Conservation (phyloP, 768 basidiomycete species). For the Termitomyces sp. region DNA sequence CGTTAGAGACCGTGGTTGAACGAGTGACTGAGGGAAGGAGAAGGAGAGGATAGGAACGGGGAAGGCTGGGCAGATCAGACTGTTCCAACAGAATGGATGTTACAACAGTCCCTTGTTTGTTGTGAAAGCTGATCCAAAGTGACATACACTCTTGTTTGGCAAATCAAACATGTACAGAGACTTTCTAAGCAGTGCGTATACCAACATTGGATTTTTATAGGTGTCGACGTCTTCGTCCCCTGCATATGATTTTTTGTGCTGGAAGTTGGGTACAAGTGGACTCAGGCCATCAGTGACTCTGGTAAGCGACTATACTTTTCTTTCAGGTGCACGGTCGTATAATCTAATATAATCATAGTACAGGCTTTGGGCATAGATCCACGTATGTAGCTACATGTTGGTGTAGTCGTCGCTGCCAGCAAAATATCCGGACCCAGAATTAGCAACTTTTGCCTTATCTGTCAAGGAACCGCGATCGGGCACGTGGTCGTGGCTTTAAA, state of each 20-base stretch:
- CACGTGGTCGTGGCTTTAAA: conserved; percentile 7
- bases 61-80: neutral
- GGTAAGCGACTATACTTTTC: neutral
- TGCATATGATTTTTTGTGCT: neutral
- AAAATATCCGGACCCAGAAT: neutral
- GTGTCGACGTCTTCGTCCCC: too few species aligned
- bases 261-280: too few species aligned
- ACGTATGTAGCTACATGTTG: too few species aligned
- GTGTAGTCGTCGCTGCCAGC: neutral
- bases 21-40: conserved; percentile 14
- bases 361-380: neutral
- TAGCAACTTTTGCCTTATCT: conserved; percentile 1
- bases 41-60: conserved; percentile 13
- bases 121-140: conserved; percentile 10
- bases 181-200: neutral
- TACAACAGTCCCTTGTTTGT: conserved; percentile 17
- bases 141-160: neutral
- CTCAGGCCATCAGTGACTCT: neutral
- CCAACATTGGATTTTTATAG: neutral
- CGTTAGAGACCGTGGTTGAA: conserved; percentile 15
- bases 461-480: conserved; percentile 6
- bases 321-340: neutral
- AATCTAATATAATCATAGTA: neutral
- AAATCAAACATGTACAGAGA: neutral
- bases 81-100: conserved; percentile 4